Conservation (phyloP, 1,139 yeast species). For the Pichia sp. region DNA sequence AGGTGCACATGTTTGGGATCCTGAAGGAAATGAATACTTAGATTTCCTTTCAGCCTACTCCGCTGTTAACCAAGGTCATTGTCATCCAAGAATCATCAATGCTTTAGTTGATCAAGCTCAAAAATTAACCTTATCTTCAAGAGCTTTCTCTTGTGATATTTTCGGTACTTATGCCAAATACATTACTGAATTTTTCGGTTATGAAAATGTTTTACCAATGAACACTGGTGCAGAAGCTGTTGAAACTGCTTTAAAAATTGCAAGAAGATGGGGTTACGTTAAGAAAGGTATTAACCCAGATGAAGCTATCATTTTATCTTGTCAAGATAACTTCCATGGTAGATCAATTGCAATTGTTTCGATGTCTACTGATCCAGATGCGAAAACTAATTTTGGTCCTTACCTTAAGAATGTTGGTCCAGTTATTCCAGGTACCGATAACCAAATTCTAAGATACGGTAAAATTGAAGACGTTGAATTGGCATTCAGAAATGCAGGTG, state of each 20-base stretch:
- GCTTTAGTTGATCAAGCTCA: constrained; percentile 88
- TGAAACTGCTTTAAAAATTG: constrained; percentile 88
- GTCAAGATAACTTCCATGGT: constrained; percentile 93
- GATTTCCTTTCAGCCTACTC: constrained; percentile 92
- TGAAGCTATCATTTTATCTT: constrained; percentile 84
- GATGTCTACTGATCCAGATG: constrained; percentile 94
- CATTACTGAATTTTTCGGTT: constrained; percentile 80
- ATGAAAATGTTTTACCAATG: constrained; percentile 94
- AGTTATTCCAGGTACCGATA: constrained; percentile 40
- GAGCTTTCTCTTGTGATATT: constrained; percentile 89
- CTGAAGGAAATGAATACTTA: constrained; percentile 83
- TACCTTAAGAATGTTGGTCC: constrained; percentile 72
- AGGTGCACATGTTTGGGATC: constrained; percentile 98
- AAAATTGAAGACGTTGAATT: constrained; percentile 78
- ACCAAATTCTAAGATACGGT: constrained; percentile 64
- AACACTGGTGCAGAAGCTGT: constrained; percentile 99
- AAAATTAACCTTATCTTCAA: constrained; percentile 73
- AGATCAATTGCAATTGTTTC: constrained; percentile 93
- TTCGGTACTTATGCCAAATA: constrained; percentile 86
- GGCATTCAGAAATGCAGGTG: constrained; percentile 81
- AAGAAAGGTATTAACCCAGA: constrained; percentile 76
- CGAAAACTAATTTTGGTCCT: constrained; percentile 86
- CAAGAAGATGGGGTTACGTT: constrained; percentile 95
- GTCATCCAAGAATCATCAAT: constrained; percentile 85
- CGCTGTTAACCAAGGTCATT: constrained; percentile 97